A percentile compares a stretch with the other conserved stretches of the same genome.
These are phyloP conservation scores for Millerago galiae DNA, from an alignment of 805 yeast species.

Conservation along the genomic window DNA sequence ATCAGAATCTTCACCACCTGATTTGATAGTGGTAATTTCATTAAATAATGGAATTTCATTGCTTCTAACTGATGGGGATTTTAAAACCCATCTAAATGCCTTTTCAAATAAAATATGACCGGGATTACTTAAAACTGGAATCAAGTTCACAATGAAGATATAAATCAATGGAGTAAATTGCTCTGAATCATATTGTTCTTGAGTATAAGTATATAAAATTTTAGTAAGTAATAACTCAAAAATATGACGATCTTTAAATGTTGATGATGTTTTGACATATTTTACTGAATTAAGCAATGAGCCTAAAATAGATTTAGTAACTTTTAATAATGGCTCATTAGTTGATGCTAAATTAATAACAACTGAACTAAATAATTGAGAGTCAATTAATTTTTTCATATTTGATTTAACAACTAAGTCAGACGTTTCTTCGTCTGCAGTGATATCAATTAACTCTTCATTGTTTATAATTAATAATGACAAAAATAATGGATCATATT, in stretches of 20 bases:
- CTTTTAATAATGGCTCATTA: slow-evolving; percentile 22
- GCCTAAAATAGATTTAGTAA: slow-evolving; percentile 38
- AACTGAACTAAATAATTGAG: slow-evolving; percentile 46
- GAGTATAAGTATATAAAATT: slow-evolving; percentile 28
- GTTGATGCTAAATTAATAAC: slow-evolving; percentile 39
- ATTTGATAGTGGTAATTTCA: slow-evolving; percentile 23
- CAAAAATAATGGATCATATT: slow-evolving; percentile 70
- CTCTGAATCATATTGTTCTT: slow-evolving; percentile 10
- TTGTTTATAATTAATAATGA: slow-evolving; percentile 55
- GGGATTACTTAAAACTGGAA: slow-evolving; percentile 59
- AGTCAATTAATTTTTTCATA: slow-evolving; percentile 49
- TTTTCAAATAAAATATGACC: slow-evolving; percentile 70
- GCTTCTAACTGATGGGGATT: slow-evolving; percentile 30
- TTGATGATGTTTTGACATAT: slow-evolving; percentile 26
- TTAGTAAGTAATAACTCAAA: slow-evolving; percentile 47
- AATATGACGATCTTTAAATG: slow-evolving; percentile 50
- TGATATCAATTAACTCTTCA: slow-evolving; percentile 47
- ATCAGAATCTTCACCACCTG: slow-evolving; percentile 34
- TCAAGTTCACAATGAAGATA: slow-evolving; percentile 46
- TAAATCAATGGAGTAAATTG: slow-evolving; percentile 45
- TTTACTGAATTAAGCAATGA: slow-evolving; percentile 39
- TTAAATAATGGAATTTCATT: slow-evolving; percentile 40
- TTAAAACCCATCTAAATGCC: slow-evolving; percentile 57
- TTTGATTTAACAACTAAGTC: slow-evolving; percentile 33
- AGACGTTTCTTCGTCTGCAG: slow-evolving; percentile 25